A percentile compares a stretch with the other conserved stretches of the same genome.
phyloP scores from a whole-genome alignment of 257 asterid species.

The Catharanthus roseus region DNA sequence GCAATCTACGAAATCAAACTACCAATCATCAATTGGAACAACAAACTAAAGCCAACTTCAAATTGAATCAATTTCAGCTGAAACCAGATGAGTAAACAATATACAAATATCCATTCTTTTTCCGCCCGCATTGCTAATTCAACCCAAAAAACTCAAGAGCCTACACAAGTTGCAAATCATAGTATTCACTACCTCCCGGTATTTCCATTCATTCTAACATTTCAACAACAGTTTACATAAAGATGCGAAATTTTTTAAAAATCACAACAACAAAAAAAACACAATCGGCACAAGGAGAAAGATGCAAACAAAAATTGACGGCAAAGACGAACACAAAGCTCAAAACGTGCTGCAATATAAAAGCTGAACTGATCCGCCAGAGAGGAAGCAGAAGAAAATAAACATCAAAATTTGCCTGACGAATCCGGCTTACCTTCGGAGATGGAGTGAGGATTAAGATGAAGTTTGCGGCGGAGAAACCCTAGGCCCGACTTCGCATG shows the following conservation, averaged over 20 bases:
- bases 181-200: background rate
- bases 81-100: background rate
- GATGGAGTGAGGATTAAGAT: background rate
- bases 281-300: background rate
- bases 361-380: background rate
- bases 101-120: background rate
- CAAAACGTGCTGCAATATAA: background rate
- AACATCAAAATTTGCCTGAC: background rate
- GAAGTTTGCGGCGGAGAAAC: background rate
- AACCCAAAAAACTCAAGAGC: background rate
- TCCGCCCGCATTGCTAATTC: background rate
- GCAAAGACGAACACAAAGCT: background rate
- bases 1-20: background rate
- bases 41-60: no score
- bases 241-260: background rate
- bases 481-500: constrained; percentile 6
- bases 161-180: background rate
- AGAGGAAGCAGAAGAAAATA: background rate
- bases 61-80: background rate
- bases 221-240: background rate
- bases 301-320: background rate
- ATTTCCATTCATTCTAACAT: background rate
- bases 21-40: background rate
- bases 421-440: constrained; percentile 11
- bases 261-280: no score